A percentile compares a stretch with the other conserved stretches of the same genome.
These are phyloP conservation scores for Fusarium incarnatum DNA, from an alignment of 2,329 filamentous ascomycete genomes.

Conservation along the genomic window DNA sequence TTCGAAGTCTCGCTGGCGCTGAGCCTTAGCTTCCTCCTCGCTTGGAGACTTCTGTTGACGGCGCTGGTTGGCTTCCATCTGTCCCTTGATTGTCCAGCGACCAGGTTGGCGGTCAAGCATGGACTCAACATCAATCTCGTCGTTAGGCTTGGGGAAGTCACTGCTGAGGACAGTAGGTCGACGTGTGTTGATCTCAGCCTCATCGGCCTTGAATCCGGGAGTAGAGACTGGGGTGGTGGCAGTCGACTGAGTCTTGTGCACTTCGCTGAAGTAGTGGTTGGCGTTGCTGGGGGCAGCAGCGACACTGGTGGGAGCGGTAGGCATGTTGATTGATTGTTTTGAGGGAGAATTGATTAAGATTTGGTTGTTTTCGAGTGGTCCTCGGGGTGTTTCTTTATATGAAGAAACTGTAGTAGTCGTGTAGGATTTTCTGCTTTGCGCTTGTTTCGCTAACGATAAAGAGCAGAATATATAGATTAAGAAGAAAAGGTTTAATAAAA, in stretches of 20 bases:
- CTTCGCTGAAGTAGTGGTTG: constrained; percentile 32
- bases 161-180: constrained; percentile 48
- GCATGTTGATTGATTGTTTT: constrained; percentile 15
- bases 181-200: constrained; percentile 15
- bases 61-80: constrained; percentile 51
- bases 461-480: background rate
- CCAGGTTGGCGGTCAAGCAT: constrained; percentile 58
- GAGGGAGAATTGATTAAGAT: background rate
- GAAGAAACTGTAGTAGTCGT: background rate
- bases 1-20: constrained; percentile 56
- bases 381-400: background rate
- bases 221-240: constrained; percentile 41
- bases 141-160: constrained; percentile 55
- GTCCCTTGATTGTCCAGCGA: constrained; percentile 55
- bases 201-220: constrained; percentile 34
- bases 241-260: constrained; percentile 40
- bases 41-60: constrained; percentile 33
- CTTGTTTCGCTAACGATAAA: constrained; percentile 7
- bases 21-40: constrained; percentile 49
- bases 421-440: background rate
- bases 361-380: background rate
- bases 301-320: constrained; percentile 22
- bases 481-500: constrained; percentile 7
- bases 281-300: constrained; percentile 30
- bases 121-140: constrained; percentile 56